Evolutionary conservation across 495 filamentous ascomycete species (phyloP).

Genomic region (Tricharina praecox): DNA sequence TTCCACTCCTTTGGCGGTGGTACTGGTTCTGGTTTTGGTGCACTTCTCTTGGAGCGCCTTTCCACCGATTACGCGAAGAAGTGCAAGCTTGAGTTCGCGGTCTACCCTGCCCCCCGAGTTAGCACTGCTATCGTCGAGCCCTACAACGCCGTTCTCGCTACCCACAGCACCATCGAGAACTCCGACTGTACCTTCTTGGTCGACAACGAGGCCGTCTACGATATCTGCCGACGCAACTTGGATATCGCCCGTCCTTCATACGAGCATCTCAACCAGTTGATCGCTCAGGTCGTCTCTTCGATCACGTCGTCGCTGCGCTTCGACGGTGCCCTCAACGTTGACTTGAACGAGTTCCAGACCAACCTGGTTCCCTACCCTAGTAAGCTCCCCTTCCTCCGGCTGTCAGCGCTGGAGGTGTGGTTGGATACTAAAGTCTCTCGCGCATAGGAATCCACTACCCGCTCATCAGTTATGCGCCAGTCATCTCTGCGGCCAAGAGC

Average conservation of each 20-base stretch:
- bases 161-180: conserved; percentile 97
- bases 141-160: conserved; percentile 98
- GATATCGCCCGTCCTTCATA: conserved; percentile 93
- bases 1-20: conserved; percentile 99
- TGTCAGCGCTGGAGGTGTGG: not conserved
- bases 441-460: conserved; percentile 77
- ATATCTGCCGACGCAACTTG: conserved; percentile 94
- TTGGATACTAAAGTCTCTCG: too few relatives aligned
- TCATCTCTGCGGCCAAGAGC: conserved; percentile 83
- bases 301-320: conserved; percentile 98
- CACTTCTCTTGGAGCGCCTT: conserved; percentile 91
- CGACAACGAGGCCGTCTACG: conserved; percentile 98
- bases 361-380: conserved; percentile 97
- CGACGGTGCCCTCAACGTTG: conserved; percentile 96
- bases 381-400: conserved; percentile 12
- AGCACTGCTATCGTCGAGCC: conserved; percentile 96
- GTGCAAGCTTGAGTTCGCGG: conserved; percentile 97
- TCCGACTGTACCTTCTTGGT: conserved; percentile 99
- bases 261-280: conserved; percentile 95
- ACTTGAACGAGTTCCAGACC: conserved; percentile 99
- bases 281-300: conserved; percentile 96
- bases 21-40: conserved; percentile 96
- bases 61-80: conserved; percentile 99
- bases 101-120: conserved; percentile 93
- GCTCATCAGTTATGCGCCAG: conserved; percentile 85